Percentiles rank a stretch among this genome's conserved stretches.
These are phyloP conservation scores for Colletotrichum simmondsii DNA, from an alignment of 2,329 filamentous ascomycete species.

Conservation along the genomic window DNA sequence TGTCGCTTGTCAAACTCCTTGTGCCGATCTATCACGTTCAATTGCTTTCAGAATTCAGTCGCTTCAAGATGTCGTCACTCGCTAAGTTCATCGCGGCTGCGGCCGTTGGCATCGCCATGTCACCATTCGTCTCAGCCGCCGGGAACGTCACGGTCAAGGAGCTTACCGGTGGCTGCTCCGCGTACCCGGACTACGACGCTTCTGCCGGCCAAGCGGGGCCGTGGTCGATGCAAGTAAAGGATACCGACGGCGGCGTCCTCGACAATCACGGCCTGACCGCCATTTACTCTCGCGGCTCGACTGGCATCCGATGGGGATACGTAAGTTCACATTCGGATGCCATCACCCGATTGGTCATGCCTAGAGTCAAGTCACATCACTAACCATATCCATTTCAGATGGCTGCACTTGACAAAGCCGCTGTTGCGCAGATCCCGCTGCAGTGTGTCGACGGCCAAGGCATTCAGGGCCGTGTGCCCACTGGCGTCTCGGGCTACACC, in stretches of 20 bases:
- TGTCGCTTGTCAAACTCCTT: neutral
- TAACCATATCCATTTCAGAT: conserved; percentile 1
- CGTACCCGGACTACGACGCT: conserved; percentile 5
- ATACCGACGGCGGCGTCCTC: neutral
- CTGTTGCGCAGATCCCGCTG: conserved; percentile 2
- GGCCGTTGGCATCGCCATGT: neutral
- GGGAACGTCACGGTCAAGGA: neutral
- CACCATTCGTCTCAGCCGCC: neutral
- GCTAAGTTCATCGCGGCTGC: neutral
- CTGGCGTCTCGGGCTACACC: conserved; percentile 11
- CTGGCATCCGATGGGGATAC: conserved; percentile 17
- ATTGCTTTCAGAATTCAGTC: neutral
- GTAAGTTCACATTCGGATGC: neutral
- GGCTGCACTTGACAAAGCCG: conserved; percentile 12
- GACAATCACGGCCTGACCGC: conserved; percentile 2
- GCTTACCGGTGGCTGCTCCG: conserved; percentile 16
- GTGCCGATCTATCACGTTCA: too few relatives aligned
- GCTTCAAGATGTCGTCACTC: neutral
- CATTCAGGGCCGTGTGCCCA: neutral
- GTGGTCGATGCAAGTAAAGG: conserved; percentile 6
- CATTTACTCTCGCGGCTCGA: conserved; percentile 7
- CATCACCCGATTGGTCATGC: neutral
- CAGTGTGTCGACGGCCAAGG: conserved; percentile 7
- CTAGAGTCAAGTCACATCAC: neutral
- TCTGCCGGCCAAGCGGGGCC: conserved; percentile 13